Evolutionary conservation across 176 grass and related monocot genomes (phyloP).

Genomic region (Urochloa ruziziensis): DNA sequence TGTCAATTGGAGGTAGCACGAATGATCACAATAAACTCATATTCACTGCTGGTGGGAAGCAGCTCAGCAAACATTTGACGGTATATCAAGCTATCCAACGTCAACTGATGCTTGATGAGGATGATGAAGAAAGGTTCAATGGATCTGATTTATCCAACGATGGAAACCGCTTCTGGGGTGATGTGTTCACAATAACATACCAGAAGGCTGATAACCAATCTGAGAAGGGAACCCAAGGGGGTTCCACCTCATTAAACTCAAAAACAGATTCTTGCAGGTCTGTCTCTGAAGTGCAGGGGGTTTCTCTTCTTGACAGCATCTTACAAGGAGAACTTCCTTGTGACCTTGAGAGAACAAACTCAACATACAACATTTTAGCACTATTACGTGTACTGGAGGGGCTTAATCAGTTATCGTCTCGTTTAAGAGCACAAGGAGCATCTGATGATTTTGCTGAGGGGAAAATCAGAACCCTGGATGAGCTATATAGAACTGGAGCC

Average conservation of each 20-base stretch:
- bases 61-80: conserved; percentile 82
- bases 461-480: conserved; percentile 48
- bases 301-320: conserved; percentile 83
- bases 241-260: conserved; percentile 51
- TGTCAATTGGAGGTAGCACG: conserved; percentile 48
- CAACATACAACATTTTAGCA: conserved; percentile 79
- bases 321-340: conserved; percentile 86
- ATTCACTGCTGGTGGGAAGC: conserved; percentile 78
- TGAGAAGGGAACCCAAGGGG: conserved; percentile 56
- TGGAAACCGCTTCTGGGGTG: conserved; percentile 81
- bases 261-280: conserved; percentile 60
- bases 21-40: conserved; percentile 68
- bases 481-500: conserved; percentile 50
- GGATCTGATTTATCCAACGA: conserved; percentile 70
- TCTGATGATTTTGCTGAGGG: conserved; percentile 76
- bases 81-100: conserved; percentile 96
- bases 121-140: conserved; percentile 83
- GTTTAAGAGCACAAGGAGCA: conserved; percentile 54
- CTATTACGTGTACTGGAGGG: conserved; percentile 68
- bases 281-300: conserved; percentile 34
- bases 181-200: conserved; percentile 91
- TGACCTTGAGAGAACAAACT: conserved; percentile 81
- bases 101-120: conserved; percentile 74
- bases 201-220: conserved; percentile 72
- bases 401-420: conserved; percentile 71